phyloP scores from a whole-genome alignment of 148 eudicot species.

The Rheum nobile region DNA sequence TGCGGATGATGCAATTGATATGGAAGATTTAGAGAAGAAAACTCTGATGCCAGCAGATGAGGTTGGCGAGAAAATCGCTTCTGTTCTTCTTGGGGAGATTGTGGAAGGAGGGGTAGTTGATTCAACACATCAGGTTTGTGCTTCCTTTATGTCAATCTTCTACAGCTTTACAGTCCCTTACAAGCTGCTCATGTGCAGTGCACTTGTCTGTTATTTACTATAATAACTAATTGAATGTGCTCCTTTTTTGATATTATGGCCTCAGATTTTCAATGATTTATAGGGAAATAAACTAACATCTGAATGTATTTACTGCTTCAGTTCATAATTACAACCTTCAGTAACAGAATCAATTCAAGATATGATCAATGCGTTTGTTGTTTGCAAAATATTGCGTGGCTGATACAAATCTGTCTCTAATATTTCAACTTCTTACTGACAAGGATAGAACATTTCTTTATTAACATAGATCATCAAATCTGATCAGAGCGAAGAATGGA shows the following conservation, averaged over 20 bases:
- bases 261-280: not conserved
- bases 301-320: not conserved
- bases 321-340: not conserved
- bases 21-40: constrained; percentile 40
- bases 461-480: not conserved
- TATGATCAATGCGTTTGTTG: not conserved
- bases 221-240: not conserved
- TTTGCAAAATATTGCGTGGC: not conserved
- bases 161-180: not conserved
- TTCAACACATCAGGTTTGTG: constrained; percentile 83
- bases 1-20: constrained; percentile 33
- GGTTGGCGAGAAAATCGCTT: constrained; percentile 69
- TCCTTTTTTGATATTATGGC: not conserved
- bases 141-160: not conserved
- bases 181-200: too few relatives aligned
- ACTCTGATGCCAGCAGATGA: constrained; percentile 50
- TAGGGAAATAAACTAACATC: not conserved
- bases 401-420: not conserved
- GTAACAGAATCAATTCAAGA: not conserved
- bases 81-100: constrained; percentile 57
- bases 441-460: not conserved
- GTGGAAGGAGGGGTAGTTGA: constrained; percentile 94
- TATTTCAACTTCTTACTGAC: not conserved
- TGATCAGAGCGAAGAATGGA: not conserved
- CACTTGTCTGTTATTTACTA: too few relatives aligned